phyloP scores from a whole-genome alignment of 2,329 filamentous ascomycete genomes.

The Xylariaceae sp. region DNA sequence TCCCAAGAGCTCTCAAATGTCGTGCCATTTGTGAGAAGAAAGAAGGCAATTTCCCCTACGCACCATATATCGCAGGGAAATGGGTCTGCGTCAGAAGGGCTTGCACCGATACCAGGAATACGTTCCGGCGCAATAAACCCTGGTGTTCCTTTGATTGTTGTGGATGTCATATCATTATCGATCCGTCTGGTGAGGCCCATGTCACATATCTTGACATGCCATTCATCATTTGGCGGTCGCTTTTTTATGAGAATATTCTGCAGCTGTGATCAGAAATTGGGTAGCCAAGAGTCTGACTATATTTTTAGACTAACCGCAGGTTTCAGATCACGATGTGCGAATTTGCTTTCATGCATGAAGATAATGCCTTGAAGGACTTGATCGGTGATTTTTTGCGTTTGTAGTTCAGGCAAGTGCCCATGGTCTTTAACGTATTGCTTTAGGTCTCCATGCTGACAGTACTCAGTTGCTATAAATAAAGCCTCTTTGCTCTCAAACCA shows the following conservation, averaged over 20 bases:
- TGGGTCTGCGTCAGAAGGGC: neutral
- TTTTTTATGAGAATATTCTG: constrained; percentile 2
- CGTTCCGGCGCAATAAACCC: constrained; percentile 7
- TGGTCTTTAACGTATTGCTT: neutral
- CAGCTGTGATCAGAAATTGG: neutral
- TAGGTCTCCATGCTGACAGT: constrained; percentile 1
- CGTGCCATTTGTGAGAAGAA: constrained; percentile 6
- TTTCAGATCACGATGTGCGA: constrained; percentile 27
- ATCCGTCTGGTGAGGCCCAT: constrained; percentile 6
- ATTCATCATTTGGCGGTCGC: neutral
- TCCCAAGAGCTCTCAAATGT: too few relatives aligned
- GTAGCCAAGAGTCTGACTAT: neutral
- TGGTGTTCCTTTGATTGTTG: neutral
- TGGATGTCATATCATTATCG: neutral
- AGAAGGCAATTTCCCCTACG: constrained; percentile 2
- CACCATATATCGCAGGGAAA: constrained; percentile 12
- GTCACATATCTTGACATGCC: constrained; percentile 8
- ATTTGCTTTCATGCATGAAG: constrained; percentile 27
- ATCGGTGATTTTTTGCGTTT: constrained; percentile 3
- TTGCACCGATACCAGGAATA: neutral
- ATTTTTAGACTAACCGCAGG: constrained; percentile 18
- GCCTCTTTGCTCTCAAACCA: neutral
- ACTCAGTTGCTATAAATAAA: neutral
- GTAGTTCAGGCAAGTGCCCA: neutral
- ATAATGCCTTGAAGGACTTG: constrained; percentile 24